Evolutionary conservation across 495 filamentous ascomycete species (phyloP).

Genomic region (Penicillium steckii): DNA sequence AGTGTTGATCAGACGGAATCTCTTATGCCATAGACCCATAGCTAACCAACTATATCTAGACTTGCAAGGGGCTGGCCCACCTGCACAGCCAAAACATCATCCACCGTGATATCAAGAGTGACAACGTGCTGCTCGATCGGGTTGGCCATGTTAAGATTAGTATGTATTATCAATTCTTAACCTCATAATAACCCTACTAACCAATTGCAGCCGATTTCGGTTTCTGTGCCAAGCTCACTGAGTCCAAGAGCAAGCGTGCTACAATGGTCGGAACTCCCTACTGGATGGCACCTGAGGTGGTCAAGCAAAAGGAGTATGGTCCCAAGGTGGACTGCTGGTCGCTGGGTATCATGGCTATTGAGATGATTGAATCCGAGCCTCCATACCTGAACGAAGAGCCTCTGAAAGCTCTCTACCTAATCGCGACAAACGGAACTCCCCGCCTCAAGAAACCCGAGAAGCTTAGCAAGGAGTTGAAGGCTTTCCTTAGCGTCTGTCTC

Average conservation of each 20-base stretch:
- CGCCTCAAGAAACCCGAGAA: constrained; percentile 97
- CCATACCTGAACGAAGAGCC: constrained; percentile 98
- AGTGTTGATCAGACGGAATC: constrained; percentile 9
- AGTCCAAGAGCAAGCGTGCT: constrained; percentile 92
- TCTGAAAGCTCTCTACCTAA: constrained; percentile 90
- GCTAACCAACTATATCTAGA: constrained; percentile 59
- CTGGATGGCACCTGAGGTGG: constrained; percentile 99
- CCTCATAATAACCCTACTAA: constrained; percentile 3
- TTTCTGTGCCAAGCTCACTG: constrained; percentile 98
- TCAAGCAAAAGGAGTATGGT: constrained; percentile 98
- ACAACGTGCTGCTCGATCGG: constrained; percentile 93
- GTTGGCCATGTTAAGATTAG: constrained; percentile 98
- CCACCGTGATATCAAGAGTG: constrained; percentile 98
- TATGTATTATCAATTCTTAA: constrained; percentile 43
- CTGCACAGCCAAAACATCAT: constrained; percentile 95
- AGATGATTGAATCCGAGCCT: constrained; percentile 99
- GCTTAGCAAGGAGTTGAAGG: constrained; percentile 92
- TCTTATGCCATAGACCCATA: background rate
- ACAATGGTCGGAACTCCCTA: constrained; percentile 99
- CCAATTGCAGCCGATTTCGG: constrained; percentile 80
- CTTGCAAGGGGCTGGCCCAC: constrained; percentile 91
- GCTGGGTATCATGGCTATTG: constrained; percentile 98
- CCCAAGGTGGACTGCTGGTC: constrained; percentile 99
- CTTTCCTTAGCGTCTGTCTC: constrained; percentile 90
- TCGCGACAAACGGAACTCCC: constrained; percentile 96